Base-by-base conservation (phyloP, 305 asterid genomes). In the Plantago lanceolata region DNA sequence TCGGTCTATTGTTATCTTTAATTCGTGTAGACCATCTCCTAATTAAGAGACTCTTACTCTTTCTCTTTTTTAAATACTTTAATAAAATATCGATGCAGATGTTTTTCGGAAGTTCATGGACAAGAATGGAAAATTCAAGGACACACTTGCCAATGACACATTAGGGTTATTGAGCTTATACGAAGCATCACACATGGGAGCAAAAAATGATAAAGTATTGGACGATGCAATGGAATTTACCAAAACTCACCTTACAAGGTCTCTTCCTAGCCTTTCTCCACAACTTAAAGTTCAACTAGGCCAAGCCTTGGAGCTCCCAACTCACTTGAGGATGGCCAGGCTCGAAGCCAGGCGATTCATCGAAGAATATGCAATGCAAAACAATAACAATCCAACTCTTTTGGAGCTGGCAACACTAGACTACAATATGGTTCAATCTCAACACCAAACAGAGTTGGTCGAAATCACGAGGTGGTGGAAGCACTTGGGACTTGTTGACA, bases 401-500 rank as follows among this genome's bases (percentile, higher is more conserved):
- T 26, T 84, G 61, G 83, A 82, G 55, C 79, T 84, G 6, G 89
- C 91, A 28, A 77, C 15, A 17, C 70, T 75, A 75, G 91, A 86
- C 26, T 84, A 82, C 55, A 81, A 84, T 72, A 70, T 35, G 21
- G 84, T 86, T 63, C 89, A 86, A 11, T 72, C 80, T 12, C 81
- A 73, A 6, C 89, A 82, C 65, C 89, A 82, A 59, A 61, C 19
- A 45, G 95, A 87, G 65, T 73, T 82, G 8, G 69, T 84, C 14
- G 92, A 87, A 73, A 70, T 87, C 56, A 58, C 80, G 0, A 76
- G 95, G 89, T 81, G 86, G 90, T 81, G 85, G 85, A 79, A 75
- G 59, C 66, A 77, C 20, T 62, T 79, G 0, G 85, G 79, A 1
- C 77, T 81, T 14, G 81, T 76, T 11, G 83, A 79, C 12, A 77